phyloP scores from a whole-genome alignment of 768 basidiomycete genomes.

The Cystobasidium ongulense region DNA sequence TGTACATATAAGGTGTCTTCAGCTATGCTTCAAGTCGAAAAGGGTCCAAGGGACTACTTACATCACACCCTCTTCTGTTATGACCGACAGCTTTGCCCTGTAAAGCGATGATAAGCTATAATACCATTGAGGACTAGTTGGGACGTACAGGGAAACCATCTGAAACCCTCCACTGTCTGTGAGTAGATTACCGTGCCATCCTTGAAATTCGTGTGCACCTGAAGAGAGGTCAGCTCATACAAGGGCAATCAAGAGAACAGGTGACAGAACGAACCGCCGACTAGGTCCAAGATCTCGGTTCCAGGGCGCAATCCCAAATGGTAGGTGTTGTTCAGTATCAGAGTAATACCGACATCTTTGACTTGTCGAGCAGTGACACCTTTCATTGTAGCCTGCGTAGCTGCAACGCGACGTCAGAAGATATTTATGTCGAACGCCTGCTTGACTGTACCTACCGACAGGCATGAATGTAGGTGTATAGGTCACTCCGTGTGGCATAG shows the following conservation, averaged over 20 bases:
- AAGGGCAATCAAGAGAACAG: background rate
- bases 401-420: background rate
- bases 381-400: slow-evolving; percentile 71
- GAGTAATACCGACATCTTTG: slow-evolving; percentile 50
- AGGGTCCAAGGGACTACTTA: background rate
- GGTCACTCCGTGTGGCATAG: slow-evolving; percentile 56
- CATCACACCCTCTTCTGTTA: slow-evolving; percentile 76
- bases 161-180: slow-evolving; percentile 82
- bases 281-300: slow-evolving; percentile 60
- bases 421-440: background rate
- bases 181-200: slow-evolving; percentile 74
- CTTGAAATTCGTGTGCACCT: slow-evolving; percentile 70
- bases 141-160: slow-evolving; percentile 57
- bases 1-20: slow-evolving; percentile 60
- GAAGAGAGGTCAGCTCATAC: background rate
- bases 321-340: slow-evolving; percentile 84
- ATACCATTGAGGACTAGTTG: slow-evolving; percentile 46
- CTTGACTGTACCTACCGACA: slow-evolving; percentile 6
- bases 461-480: slow-evolving; percentile 43
- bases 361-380: slow-evolving; percentile 63
- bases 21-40: background rate
- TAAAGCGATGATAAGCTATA: slow-evolving; percentile 41
- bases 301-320: slow-evolving; percentile 82
- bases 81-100: slow-evolving; percentile 46
- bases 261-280: slow-evolving; percentile 54